Evolutionary conservation across 441 rosid species (phyloP).

Genomic region (Croton setiger): DNA sequence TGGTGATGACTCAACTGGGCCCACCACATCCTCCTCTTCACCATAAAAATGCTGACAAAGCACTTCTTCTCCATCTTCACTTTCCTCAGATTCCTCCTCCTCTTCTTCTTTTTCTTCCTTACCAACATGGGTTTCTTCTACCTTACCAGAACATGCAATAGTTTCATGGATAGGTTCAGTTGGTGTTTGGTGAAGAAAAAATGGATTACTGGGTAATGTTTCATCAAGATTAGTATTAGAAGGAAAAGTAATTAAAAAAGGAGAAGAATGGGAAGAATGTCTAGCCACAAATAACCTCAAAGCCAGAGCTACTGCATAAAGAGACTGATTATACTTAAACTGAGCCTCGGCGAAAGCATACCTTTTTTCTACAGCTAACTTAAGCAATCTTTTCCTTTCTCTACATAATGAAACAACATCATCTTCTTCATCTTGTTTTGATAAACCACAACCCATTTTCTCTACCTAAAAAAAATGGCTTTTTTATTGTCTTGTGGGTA

Average conservation of each 20-base stretch:
- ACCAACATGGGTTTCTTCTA: constrained; percentile 5
- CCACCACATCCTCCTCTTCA: constrained; percentile 27
- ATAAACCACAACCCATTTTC: constrained; percentile 48
- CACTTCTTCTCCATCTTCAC: constrained; percentile 27
- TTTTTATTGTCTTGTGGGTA: background rate
- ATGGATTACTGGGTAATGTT: constrained; percentile 21
- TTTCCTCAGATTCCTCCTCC: constrained; percentile 4
- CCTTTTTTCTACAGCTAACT: constrained; percentile 42
- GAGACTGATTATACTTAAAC: constrained; percentile 44
- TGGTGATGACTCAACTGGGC: constrained; percentile 28
- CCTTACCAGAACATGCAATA: constrained; percentile 16
- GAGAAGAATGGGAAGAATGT: constrained; percentile 44
- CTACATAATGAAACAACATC: constrained; percentile 40
- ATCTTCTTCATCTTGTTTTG: constrained; percentile 45
- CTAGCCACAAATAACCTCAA: constrained; percentile 43
- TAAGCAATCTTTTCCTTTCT: constrained; percentile 47
- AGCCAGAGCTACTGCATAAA: constrained; percentile 46
- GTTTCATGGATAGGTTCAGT: constrained; percentile 27
- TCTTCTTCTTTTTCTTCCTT: constrained; percentile 7
- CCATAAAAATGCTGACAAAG: constrained; percentile 41
- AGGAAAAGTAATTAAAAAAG: constrained; percentile 45
- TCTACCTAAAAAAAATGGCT: background rate
- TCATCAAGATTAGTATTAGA: constrained; percentile 18
- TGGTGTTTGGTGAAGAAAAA: constrained; percentile 35
- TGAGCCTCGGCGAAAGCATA: constrained; percentile 50